Base-by-base conservation (phyloP, 805 yeast genomes). In the Cyberlindnera saturnus region DNA sequence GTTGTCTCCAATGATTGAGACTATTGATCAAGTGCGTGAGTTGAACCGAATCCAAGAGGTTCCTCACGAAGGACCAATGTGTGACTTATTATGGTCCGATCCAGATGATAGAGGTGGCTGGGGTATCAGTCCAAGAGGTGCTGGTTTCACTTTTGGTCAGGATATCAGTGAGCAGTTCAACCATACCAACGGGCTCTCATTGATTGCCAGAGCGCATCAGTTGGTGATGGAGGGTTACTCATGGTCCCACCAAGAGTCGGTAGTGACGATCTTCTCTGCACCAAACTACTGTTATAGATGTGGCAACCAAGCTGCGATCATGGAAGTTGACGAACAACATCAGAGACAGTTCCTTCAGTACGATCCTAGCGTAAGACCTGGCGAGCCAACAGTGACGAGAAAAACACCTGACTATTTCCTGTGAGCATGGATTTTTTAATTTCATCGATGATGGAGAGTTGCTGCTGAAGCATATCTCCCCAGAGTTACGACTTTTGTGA, bases 71-170 rank as follows among this genome's bases (percentile, higher is more conserved):
- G 97, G 97, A 36, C 95, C 96, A 49, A 88, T 90, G 96, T 90
- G 96, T 69, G 97, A 90, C 64, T 73, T 90, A 57, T 71, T 90
- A 53, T 90, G 97, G 97, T 86, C 96, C 4, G 97, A 90, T 65
- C 97, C 97, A 26, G 97, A 90, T 64, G 96, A 90, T 65, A 75
- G 96, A 62, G 96, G 96, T 55, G 96, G 96, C 57, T 90, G 97
- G 97, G 96, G 96, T 50, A 86, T 90, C 53, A 83, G 93, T 60
- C 96, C 96, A 65, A 81, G 97, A 78, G 96, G 96, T 73, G 97
- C 97, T 49, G 97, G 97, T 65, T 90, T 86, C 82, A 87, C 96
- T 59, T 90, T 90, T 77, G 97, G 97, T 56, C 95, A 84, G 69
- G 96, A 90, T 71, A 87, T 89, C 57, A 79, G 90, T 53, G 95